Base-by-base conservation (phyloP, 176 grass and related monocot genomes). In the Echinochloa phyllopogon region DNA sequence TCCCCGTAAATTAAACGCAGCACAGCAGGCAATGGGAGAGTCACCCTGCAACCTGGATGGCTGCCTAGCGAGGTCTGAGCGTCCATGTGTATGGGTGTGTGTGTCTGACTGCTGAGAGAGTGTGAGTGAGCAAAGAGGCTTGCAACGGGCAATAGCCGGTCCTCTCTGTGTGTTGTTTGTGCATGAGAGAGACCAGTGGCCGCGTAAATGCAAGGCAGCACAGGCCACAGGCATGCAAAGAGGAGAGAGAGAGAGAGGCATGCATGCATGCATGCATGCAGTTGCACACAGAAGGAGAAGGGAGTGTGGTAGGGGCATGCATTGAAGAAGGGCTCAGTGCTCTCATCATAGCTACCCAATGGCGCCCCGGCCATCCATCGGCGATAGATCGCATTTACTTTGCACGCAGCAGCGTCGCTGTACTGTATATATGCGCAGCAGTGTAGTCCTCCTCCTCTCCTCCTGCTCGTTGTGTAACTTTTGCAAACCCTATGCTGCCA, bases 261-360 rank as follows among this genome's bases (percentile, higher is more conserved):
- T 36, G 29, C 61, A 64, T 50, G 14, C 12, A 38, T 33, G 25
- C 57, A 62, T 36, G 3, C 39, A 60, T n/a, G 23, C 69, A 38
- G 63, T 47, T 43, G 38, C 52, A 79, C 11, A 62, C 12, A 62
- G 14, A 51, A 16, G 15, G 15, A 3, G 14, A 14, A 51, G 40
- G 24, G 42, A 2, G 76, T 3, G 24, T 12, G 16, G 67, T 1
- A 4, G 10, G 15, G 45, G 45, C 45, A 36, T 4, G 88, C 58
- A 86, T 90, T 90, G 40, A 90, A 83, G 84, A 21, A 53, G 44
- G 70, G 20, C 15, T 53, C 78, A 90, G 83, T 8, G 55, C 56
- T 11, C 88, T 90, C 88, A 86, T 86, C 64, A 90, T 85, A 67
- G 71, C 80, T 77, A 72, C 78, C 77, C 71, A 53, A 53, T 27